Percentiles rank a stretch among this genome's conserved stretches.
Conservation (phyloP, 768 basidiomycete genomes). For the Pisolithus orientalis region DNA sequence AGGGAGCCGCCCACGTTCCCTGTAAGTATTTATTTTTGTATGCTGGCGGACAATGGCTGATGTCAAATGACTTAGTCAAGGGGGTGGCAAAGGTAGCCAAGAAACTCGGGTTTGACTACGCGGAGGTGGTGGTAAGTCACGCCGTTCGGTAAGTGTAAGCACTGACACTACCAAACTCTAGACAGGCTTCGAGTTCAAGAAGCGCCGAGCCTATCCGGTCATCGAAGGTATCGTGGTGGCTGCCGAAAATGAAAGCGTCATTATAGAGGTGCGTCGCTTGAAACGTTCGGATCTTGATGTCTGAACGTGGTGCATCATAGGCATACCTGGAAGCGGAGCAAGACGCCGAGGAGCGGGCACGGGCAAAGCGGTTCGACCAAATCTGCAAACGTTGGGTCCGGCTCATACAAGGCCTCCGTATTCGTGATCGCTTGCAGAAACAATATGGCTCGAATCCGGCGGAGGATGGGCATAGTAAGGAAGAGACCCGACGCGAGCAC, state of each 20-base stretch:
- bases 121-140: conserved; percentile 86
- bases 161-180: conserved; percentile 26
- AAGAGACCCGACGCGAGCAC: conserved; percentile 6
- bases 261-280: conserved; percentile 61
- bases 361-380: conserved; percentile 68
- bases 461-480: background rate
- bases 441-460: conserved; percentile 49
- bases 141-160: conserved; percentile 5
- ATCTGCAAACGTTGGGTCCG: conserved; percentile 85
- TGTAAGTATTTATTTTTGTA: conserved; percentile 48
- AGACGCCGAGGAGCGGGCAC: conserved; percentile 70
- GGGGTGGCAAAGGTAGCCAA: conserved; percentile 85
- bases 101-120: conserved; percentile 81
- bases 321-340: conserved; percentile 82
- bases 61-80: conserved; percentile 48
- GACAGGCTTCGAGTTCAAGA: conserved; percentile 97
- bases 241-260: conserved; percentile 61
- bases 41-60: conserved; percentile 6
- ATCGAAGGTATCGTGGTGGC: conserved; percentile 85
- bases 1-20: conserved; percentile 83
- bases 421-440: conserved; percentile 74
- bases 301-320: conserved; percentile 33
- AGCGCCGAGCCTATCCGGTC: conserved; percentile 80
- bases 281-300: background rate
- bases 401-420: conserved; percentile 82